Conservation (phyloP, 1,284 basidiomycete species). For the Marasmius sp. region DNA sequence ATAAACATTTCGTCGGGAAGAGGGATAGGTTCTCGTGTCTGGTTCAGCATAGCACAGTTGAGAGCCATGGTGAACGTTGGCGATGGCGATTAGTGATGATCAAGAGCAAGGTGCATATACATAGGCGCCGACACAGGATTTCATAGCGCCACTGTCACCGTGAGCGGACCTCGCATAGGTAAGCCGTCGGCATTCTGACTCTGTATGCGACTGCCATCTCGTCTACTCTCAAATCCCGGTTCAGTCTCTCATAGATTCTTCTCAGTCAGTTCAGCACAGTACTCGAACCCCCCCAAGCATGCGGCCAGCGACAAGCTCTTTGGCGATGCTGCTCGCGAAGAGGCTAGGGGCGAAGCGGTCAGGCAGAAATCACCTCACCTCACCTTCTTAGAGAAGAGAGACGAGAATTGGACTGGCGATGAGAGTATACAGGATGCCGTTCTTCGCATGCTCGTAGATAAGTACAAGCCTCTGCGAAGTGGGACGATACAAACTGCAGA, state of each 20-base stretch:
- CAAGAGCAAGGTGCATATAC: too few relatives aligned
- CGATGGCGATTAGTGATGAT: slow-evolving; percentile 1
- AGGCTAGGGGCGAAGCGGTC: slow-evolving; percentile 29
- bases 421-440: slow-evolving; percentile 74
- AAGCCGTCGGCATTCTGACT: neutral
- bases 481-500: slow-evolving; percentile 69
- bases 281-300: neutral
- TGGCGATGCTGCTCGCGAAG: slow-evolving; percentile 65
- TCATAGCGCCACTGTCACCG: neutral
- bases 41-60: slow-evolving; percentile 72
- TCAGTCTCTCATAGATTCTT: neutral
- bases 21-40: slow-evolving; percentile 58
- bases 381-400: slow-evolving; percentile 36
- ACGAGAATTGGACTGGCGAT: slow-evolving; percentile 76
- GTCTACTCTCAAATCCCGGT: neutral
- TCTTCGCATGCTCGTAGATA: slow-evolving; percentile 83
- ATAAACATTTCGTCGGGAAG: slow-evolving; percentile 63
- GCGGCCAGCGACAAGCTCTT: slow-evolving; percentile 67
- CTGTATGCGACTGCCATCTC: slow-evolving; percentile 2
- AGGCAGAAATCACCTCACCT: slow-evolving; percentile 29
- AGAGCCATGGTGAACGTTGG: slow-evolving; percentile 56
- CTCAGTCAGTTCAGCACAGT: neutral
- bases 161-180: neutral
- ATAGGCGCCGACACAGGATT: neutral
- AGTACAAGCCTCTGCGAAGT: slow-evolving; percentile 75